phyloP scores from a whole-genome alignment of 345 rosid genomes.

The Eucalyptus brandiana region DNA sequence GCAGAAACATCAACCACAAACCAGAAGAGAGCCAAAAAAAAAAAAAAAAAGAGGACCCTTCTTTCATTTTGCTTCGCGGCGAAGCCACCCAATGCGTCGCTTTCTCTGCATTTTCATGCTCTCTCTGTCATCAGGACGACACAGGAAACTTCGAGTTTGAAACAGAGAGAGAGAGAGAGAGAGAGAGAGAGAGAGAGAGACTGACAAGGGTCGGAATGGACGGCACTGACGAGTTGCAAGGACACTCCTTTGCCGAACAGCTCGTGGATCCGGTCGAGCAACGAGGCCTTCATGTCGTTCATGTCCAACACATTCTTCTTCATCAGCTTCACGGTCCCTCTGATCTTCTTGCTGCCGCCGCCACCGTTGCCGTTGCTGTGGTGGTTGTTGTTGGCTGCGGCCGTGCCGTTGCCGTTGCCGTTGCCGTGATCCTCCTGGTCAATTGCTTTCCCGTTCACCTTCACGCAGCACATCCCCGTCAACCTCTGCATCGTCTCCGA shows the following conservation, averaged over 20 bases:
- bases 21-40: not conserved
- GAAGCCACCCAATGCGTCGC: not conserved
- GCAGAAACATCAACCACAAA: not conserved
- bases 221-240: constrained; percentile 49
- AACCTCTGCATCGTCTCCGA: not conserved
- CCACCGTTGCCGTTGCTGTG: constrained; percentile 1
- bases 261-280: constrained; percentile 58
- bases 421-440: not conserved
- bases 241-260: constrained; percentile 55
- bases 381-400: not conserved
- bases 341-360: constrained; percentile 16
- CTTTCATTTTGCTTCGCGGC: not conserved
- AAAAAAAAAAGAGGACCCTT: not conserved
- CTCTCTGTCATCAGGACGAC: not conserved
- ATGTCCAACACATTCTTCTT: constrained; percentile 67
- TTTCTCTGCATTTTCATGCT: not conserved
- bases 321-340: constrained; percentile 54
- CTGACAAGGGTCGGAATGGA: constrained; percentile 48
- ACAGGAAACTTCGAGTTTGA: not conserved
- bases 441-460: not conserved
- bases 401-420: not conserved
- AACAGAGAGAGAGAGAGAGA: not conserved
- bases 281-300: constrained; percentile 47
- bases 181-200: not conserved
- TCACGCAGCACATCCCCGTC: not conserved